A percentile compares a stretch with the other conserved stretches of the same genome.
phyloP scores from a whole-genome alignment of 306 rosid genomes.

The Castanospermum australe region DNA sequence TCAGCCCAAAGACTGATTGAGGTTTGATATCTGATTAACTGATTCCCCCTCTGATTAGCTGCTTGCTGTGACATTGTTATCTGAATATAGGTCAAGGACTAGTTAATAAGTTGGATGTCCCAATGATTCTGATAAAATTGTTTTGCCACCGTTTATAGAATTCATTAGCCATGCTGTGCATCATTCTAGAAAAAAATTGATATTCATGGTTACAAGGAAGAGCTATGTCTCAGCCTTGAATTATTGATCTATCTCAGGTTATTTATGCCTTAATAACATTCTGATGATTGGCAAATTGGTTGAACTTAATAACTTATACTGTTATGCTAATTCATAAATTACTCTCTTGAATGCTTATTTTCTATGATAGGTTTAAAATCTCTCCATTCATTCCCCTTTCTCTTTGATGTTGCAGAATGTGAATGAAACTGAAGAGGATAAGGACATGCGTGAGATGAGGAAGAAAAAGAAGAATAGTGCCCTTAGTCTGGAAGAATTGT shows the following conservation, averaged over 20 bases:
- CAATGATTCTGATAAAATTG: background rate
- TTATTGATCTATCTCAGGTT: background rate
- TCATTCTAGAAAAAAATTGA: background rate
- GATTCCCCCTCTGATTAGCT: background rate
- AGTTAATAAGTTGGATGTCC: background rate
- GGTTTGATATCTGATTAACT: conserved; percentile 43
- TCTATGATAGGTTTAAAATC: background rate
- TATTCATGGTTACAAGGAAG: background rate
- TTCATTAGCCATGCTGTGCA: background rate
- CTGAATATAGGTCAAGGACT: background rate
- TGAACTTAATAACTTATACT: background rate
- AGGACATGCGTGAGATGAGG: conserved; percentile 21
- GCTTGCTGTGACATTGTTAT: background rate
- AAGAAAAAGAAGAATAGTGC: conserved; percentile 38
- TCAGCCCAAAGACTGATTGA: conserved; percentile 15
- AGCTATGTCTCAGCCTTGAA: background rate
- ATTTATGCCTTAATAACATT: background rate
- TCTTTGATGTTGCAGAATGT: conserved; percentile 43
- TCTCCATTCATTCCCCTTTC: background rate
- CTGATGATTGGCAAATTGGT: background rate
- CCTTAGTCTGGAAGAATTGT: conserved; percentile 50
- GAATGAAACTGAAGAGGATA: conserved; percentile 29
- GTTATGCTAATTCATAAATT: background rate
- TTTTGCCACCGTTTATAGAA: background rate
- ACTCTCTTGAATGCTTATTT: background rate